Conservation (phyloP, 805 yeast genomes). For the Schizosaccharomyces lindneri region DNA sequence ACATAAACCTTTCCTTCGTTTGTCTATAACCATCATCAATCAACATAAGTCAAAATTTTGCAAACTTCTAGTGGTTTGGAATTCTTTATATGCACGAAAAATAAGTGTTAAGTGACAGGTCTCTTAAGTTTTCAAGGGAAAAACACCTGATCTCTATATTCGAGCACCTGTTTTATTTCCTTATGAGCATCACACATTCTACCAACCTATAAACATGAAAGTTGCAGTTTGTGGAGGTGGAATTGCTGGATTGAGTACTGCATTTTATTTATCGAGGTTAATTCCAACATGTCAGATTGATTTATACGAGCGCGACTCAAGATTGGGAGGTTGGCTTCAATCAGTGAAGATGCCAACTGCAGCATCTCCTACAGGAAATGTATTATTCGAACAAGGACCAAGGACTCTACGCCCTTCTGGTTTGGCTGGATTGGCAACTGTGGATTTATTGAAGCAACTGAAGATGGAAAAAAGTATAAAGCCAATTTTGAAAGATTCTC, state of each 20-base stretch:
- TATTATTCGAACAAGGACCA: conserved; percentile 63
- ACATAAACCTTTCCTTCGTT: too few relatives aligned
- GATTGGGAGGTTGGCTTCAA: conserved; percentile 63
- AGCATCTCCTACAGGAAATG: conserved; percentile 8
- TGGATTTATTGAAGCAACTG: conserved; percentile 28
- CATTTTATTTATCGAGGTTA: conserved; percentile 25
- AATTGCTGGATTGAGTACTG: conserved; percentile 55
- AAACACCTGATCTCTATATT: not conserved
- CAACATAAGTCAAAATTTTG: too few relatives aligned
- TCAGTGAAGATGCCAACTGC: conserved; percentile 9
- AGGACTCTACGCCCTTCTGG: conserved; percentile 50
- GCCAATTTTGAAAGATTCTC: conserved; percentile 31
- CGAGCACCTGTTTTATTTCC: not conserved
- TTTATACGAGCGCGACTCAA: conserved; percentile 28
- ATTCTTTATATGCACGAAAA: too few relatives aligned
- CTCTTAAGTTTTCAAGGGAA: not conserved
- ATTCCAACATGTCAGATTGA: conserved; percentile 17
- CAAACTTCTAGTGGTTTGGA: too few relatives aligned
- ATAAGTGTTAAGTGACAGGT: too few relatives aligned
- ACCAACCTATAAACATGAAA: not conserved
- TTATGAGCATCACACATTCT: not conserved
- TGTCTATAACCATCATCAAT: too few relatives aligned
- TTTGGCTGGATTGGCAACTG: conserved; percentile 21
- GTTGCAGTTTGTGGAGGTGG: conserved; percentile 38
- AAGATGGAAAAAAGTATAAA: conserved; percentile 23